phyloP scores from a whole-genome alignment of 2,329 filamentous ascomycete species.

The Venturia asperata region DNA sequence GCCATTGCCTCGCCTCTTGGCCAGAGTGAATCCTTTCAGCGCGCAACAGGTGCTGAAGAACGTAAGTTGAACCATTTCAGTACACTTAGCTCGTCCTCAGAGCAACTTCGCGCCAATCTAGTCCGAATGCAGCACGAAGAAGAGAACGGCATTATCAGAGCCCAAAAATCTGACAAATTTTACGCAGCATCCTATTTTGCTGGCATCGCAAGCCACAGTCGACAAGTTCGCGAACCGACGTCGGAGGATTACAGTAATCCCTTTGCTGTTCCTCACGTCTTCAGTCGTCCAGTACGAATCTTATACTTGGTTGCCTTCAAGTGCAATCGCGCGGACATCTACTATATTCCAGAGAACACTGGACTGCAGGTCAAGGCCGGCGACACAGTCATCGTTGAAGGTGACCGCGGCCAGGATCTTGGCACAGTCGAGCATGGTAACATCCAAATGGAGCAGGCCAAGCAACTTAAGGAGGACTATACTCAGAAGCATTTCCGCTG shows the following conservation, averaged over 20 bases:
- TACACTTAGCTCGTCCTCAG: conserved; percentile 8
- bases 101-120: conserved; percentile 9
- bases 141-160: conserved; percentile 11
- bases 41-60: conserved; percentile 10
- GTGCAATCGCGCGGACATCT: conserved; percentile 88
- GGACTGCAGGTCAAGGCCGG: conserved; percentile 84
- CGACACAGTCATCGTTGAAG: conserved; percentile 94
- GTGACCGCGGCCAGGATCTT: conserved; percentile 90
- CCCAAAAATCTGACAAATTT: conserved; percentile 15
- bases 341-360: conserved; percentile 93
- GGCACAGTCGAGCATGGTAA: conserved; percentile 87
- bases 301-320: conserved; percentile 89
- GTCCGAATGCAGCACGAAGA: conserved; percentile 7
- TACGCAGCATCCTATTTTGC: conserved; percentile 31
- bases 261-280: conserved; percentile 29
- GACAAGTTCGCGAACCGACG: conserved; percentile 31
- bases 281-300: conserved; percentile 26
- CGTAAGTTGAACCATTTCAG: conserved; percentile 17
- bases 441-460: conserved; percentile 79
- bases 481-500: conserved; percentile 95
- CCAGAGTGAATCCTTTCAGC: background rate
- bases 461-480: conserved; percentile 83
- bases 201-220: conserved; percentile 31
- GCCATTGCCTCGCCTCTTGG: conserved; percentile 8
- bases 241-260: conserved; percentile 26